Conservation (phyloP, 2,329 filamentous ascomycete species). For the Celoporthe dispersa region DNA sequence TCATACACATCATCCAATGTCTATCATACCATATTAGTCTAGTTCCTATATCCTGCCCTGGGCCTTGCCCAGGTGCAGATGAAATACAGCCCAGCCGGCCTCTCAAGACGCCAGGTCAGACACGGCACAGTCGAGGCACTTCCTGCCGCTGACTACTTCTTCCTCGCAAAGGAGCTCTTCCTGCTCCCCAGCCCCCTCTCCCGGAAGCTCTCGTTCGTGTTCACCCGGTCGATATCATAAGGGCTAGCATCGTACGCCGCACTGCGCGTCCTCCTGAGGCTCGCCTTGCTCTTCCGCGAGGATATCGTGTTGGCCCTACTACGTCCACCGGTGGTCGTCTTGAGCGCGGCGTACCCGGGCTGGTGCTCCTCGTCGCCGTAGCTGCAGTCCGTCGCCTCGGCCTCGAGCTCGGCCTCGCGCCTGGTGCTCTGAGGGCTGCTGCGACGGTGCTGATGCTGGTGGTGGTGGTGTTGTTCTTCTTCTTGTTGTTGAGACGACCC, state of each 20-base stretch:
- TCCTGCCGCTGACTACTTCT: background rate
- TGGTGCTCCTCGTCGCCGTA: constrained; percentile 14
- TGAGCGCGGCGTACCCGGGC: background rate
- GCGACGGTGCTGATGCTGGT: background rate
- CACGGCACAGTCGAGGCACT: background rate
- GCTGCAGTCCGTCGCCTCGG: constrained; percentile 17
- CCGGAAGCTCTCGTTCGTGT: constrained; percentile 21
- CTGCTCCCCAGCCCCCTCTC: background rate
- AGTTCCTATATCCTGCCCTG: too few species aligned
- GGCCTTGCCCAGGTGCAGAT: too few species aligned
- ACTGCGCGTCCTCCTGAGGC: background rate
- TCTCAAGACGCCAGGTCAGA: background rate
- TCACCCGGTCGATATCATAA: constrained; percentile 25
- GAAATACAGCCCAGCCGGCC: too few species aligned
- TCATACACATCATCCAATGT: too few species aligned
- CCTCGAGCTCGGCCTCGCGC: constrained; percentile 13
- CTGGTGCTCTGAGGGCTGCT: background rate
- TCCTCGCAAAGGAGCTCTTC: background rate
- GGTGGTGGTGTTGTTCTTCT: background rate
- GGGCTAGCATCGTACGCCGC: constrained; percentile 21
- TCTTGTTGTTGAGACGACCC: background rate
- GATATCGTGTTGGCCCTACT: background rate
- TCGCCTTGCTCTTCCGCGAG: background rate
- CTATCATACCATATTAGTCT: too few species aligned
- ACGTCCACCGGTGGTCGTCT: background rate